phyloP scores from a whole-genome alignment of 2,329 filamentous ascomycete genomes.

The Aureobasidium zeae region DNA sequence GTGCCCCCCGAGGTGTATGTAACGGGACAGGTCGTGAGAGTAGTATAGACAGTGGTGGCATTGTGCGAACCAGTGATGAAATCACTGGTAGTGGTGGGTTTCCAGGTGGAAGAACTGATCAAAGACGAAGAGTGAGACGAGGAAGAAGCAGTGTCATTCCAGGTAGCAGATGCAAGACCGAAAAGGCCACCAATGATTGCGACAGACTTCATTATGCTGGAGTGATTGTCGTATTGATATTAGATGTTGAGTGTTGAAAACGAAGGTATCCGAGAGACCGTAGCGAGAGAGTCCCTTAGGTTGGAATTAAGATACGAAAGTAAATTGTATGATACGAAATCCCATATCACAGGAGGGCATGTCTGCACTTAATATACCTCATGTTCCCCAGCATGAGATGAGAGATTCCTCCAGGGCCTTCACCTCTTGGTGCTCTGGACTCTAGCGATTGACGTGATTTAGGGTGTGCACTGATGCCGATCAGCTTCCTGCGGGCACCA shows the following conservation, averaged over 20 bases:
- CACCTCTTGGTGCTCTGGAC: background rate
- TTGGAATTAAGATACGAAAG: constrained; percentile 19
- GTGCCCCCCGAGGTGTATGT: constrained; percentile 22
- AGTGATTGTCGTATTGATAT: background rate
- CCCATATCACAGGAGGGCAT: background rate
- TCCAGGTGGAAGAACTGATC: background rate
- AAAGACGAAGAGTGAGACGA: background rate
- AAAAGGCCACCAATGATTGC: constrained; percentile 13
- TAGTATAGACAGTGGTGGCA: constrained; percentile 20
- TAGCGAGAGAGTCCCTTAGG: constrained; percentile 39
- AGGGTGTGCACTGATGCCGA: constrained; percentile 15
- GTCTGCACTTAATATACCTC: constrained; percentile 7
- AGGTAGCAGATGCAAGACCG: constrained; percentile 10
- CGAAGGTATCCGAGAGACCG: constrained; percentile 32
- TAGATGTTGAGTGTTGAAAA: constrained; percentile 16
- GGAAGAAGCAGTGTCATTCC: constrained; percentile 7
- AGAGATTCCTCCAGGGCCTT: constrained; percentile 9
- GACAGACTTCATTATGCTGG: constrained; percentile 14
- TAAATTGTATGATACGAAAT: background rate
- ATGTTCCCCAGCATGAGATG: constrained; percentile 7
- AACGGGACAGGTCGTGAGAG: constrained; percentile 22
- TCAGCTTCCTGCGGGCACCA: constrained; percentile 2
- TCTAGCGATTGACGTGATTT: constrained; percentile 16
- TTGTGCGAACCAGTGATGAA: constrained; percentile 16
- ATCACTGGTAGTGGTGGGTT: background rate